Base-by-base conservation (phyloP, 768 basidiomycete species). In the Peribolospora baueri region DNA sequence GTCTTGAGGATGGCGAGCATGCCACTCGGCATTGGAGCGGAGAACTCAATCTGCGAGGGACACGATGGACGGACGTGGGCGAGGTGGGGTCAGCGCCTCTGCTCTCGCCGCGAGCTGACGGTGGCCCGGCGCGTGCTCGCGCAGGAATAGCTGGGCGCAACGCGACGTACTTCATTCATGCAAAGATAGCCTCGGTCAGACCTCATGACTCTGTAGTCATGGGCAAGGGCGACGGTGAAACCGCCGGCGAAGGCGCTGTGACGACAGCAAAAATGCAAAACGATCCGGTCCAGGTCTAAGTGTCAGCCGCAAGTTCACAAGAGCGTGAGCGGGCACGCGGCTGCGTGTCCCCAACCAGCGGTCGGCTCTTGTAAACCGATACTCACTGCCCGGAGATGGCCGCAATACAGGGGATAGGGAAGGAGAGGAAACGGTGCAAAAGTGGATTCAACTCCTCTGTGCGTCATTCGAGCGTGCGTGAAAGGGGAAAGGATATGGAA, bases 181-280 rank as follows among this genome's bases (percentile, higher is more conserved):
- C 80, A 84, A 52, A 85, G 68, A 80, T 84, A 86, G 1, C 81
- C 80, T 62, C 79, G 78, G 11, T 81, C 86, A 60, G 83, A 79
- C 10, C 78, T 83, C 79, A 90, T 87, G 54, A 91, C 73, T 46
- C 87, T 76, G 68, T 84, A 88, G 67, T 93, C 87, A 65, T 84
- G 90, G 3, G 74, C 75, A 51, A 93, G 67, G 3, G 85, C 74
- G 10, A 90, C 68, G 66, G 84, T 77, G 63, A 84, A 76, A 10
- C 77, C 86, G 6, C 73, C 88, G 4, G 86, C 90, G 67, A 82
- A 91, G 59, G 79, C 81, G 63, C 86, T 84, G 5, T 52, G 51
- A 11, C 8, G 11, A 42, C 14, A 7, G 37, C 6, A 54, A 50
- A 42, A 52, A n/a, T 8, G 41, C 37, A 8, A 11, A 40, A 40